phyloP scores from a whole-genome alignment of 2,329 filamentous ascomycete genomes.

The Hymenoscyphus fraxineus region DNA sequence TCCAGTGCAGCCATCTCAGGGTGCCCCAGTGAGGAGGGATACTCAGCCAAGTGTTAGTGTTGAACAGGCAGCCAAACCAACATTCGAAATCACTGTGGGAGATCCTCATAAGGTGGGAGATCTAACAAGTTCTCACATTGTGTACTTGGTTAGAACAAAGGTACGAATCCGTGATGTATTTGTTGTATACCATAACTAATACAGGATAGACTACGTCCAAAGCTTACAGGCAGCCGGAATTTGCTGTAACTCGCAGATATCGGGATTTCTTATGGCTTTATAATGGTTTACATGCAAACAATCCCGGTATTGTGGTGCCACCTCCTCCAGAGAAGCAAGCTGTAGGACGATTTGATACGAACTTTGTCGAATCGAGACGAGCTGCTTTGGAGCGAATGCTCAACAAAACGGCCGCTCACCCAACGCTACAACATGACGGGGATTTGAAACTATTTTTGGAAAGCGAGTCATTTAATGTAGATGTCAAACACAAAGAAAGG shows the following conservation, averaged over 20 bases:
- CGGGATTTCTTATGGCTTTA: conserved; percentile 98
- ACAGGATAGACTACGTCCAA: conserved; percentile 78
- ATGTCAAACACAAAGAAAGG: conserved; percentile 96
- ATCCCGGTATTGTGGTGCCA: conserved; percentile 90
- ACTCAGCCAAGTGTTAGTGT: conserved; percentile 78
- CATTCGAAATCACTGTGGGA: conserved; percentile 84
- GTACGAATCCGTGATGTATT: conserved; percentile 43
- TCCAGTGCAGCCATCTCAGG: conserved; percentile 56
- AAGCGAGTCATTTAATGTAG: conserved; percentile 91
- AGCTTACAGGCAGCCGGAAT: conserved; percentile 88
- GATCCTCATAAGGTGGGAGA: conserved; percentile 98
- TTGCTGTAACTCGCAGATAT: conserved; percentile 89
- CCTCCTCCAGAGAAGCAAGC: conserved; percentile 98
- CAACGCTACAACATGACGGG: conserved; percentile 84
- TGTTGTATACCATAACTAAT: conserved; percentile 9
- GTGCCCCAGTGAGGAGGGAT: conserved; percentile 48
- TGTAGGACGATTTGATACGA: conserved; percentile 89
- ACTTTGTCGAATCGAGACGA: conserved; percentile 91
- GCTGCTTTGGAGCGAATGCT: conserved; percentile 95
- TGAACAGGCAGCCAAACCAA: conserved; percentile 90
- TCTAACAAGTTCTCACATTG: conserved; percentile 93
- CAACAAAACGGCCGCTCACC: conserved; percentile 89
- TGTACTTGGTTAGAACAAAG: conserved; percentile 93
- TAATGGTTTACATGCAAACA: conserved; percentile 88
- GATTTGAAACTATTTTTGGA: conserved; percentile 96